These are phyloP conservation scores for Mixia osmundae DNA, from an alignment of 1,284 basidiomycete species.

Conservation along the genomic window DNA sequence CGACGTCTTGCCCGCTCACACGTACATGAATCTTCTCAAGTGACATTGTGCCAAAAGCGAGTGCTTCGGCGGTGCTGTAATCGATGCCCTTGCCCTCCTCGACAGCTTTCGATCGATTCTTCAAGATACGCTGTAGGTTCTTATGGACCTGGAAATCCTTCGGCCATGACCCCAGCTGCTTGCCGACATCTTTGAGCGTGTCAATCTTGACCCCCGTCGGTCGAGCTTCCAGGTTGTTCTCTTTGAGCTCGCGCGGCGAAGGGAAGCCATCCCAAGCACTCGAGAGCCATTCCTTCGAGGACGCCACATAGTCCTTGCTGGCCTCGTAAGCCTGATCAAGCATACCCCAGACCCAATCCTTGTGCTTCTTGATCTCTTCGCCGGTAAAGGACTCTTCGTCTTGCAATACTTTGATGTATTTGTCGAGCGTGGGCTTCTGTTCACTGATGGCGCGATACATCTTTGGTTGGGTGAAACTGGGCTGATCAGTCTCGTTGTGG, in stretches of 20 bases:
- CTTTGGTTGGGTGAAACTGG: conserved; percentile 90
- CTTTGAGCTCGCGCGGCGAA: conserved; percentile 80
- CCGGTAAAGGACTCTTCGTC: conserved; percentile 84
- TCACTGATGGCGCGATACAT: conserved; percentile 97
- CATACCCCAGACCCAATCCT: conserved; percentile 98
- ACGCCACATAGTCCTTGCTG: conserved; percentile 82
- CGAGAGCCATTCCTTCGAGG: conserved; percentile 88
- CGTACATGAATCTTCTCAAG: conserved; percentile 87
- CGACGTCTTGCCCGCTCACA: conserved; percentile 93
- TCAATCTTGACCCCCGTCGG: conserved; percentile 58
- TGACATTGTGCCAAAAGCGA: conserved; percentile 81
- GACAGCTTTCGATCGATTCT: conserved; percentile 63
- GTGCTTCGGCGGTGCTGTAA: conserved; percentile 97
- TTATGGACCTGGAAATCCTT: conserved; percentile 67
- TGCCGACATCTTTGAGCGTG: conserved; percentile 63
- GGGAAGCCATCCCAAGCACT: conserved; percentile 98
- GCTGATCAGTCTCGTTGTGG: conserved; percentile 99
- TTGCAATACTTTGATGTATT: conserved; percentile 77
- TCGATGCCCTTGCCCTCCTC: conserved; percentile 82
- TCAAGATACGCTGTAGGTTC: conserved; percentile 82
- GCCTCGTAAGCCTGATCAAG: conserved; percentile 77
- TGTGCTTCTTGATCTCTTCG: conserved; percentile 92
- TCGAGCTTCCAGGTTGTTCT: conserved; percentile 69
- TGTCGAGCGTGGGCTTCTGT: conserved; percentile 72
- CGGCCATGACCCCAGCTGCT: conserved; percentile 63